Base-by-base conservation (phyloP, 2,329 filamentous ascomycete genomes). In the Hypoxylon sp. region DNA sequence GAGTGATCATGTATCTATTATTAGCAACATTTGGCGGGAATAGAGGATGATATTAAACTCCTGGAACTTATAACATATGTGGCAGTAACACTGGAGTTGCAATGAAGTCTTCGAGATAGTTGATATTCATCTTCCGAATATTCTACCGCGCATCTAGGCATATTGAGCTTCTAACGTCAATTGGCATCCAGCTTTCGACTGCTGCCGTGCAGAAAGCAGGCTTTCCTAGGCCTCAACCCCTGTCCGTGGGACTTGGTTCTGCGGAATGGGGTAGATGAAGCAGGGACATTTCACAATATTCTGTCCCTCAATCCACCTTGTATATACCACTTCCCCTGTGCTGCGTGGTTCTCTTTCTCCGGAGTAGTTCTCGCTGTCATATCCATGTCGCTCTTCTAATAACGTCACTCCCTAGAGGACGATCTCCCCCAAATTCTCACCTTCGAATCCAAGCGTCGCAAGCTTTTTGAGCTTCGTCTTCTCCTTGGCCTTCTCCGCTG, bases 401-500 rank as follows among this genome's bases (percentile, higher is more conserved):
- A 19, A 39, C 35, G 13, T 37, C 17, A 5, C 44, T 21, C 5
- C 46, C 73, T 67, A 79, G 24, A 93, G 85, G 35, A 95, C 80
- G 42, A 92, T 86, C 79, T 96, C 93, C 15, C 91, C 93, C 65
- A 89, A 84, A 72, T 91, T 92, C 82, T 97, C 94, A 29, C 92
- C 92, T 81, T 97, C 94, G 75, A 98, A 98, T 1, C 95, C 95
- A 51, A 96, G 85, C 44, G 88, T 89, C 17, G 90, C 88, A 66
- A 97, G 83, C 81, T 92, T 92, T 83, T 87, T 89, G 68, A 91
- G 79, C 76, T 90, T 87, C 62, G 84, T 84, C 84, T 93, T 96
- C 72, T 97, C 93, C 75, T 84, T 89, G 62, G 81, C 83, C 83
- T 92, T 94, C 73, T 93, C 90, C 61, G 86, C 84, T 3, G 81